Conservation (phyloP, 148 eudicot genomes). For the Persicaria maculosa region DNA sequence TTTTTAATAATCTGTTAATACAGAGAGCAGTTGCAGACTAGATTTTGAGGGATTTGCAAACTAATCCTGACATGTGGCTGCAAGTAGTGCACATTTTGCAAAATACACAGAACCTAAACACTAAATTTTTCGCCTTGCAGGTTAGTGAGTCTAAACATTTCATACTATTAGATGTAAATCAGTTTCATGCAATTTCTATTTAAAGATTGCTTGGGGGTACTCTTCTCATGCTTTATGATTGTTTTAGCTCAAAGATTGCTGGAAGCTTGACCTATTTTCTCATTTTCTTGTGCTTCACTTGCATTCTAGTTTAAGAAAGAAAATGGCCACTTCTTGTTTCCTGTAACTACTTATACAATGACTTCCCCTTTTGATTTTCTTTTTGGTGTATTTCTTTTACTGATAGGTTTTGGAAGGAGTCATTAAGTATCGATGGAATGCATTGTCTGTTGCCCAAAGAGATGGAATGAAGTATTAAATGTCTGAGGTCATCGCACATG, state of each 20-base stretch:
- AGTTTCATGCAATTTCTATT: neutral
- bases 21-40: conserved; percentile 93
- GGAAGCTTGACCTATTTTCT: neutral
- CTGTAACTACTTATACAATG: neutral
- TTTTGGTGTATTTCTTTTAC: neutral
- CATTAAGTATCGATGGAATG: conserved; percentile 95
- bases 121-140: conserved; percentile 95
- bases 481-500: conserved; percentile 95
- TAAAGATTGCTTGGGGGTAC: neutral
- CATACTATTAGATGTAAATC: neutral
- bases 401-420: conserved; percentile 93
- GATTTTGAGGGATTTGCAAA: conserved; percentile 87
- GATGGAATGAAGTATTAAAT: conserved; percentile 98
- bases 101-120: conserved; percentile 67
- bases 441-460: conserved; percentile 80
- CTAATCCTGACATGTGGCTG: conserved; percentile 96
- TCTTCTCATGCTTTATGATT: neutral
- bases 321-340: neutral
- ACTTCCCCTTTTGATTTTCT: too few species aligned
- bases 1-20: conserved; percentile 20
- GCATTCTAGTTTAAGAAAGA: too few species aligned
- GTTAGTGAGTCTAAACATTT: conserved; percentile 29
- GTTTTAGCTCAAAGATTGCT: neutral
- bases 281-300: neutral
- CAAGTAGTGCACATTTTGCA: conserved; percentile 98